Conservation (phyloP, 2,329 filamentous ascomycete genomes). For the Seiridium unicorne region DNA sequence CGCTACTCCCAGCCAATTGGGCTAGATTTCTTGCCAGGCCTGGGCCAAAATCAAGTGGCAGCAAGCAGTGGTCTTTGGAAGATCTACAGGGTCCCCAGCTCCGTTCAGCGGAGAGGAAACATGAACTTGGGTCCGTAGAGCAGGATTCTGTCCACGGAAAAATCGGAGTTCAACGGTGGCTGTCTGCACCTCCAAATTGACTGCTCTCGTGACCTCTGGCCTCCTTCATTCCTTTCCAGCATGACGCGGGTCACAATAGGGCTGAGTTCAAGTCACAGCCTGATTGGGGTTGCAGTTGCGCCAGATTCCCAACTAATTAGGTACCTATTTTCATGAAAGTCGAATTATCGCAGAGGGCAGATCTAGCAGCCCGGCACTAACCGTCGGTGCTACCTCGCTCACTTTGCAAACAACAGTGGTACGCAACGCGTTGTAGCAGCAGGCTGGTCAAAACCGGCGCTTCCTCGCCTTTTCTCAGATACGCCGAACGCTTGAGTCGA, state of each 20-base stretch:
- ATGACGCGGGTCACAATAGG: too few relatives aligned
- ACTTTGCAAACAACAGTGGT: neutral
- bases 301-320: neutral
- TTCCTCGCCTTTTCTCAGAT: neutral
- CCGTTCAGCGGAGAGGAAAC: too few relatives aligned
- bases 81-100: too few relatives aligned
- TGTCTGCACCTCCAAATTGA: too few relatives aligned
- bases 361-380: neutral
- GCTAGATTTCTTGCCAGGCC: neutral
- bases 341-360: neutral
- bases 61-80: too few relatives aligned
- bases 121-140: too few relatives aligned
- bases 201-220: too few relatives aligned
- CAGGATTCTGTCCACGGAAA: too few relatives aligned
- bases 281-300: too few relatives aligned
- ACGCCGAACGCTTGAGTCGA: neutral
- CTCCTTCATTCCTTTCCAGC: too few relatives aligned
- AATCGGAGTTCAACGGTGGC: too few relatives aligned
- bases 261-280: too few relatives aligned
- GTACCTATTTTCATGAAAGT: neutral
- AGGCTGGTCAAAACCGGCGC: neutral
- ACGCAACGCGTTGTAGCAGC: neutral
- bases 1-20: neutral
- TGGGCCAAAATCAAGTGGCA: neutral
- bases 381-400: constrained; percentile 1